Evolutionary conservation across 1,139 yeast species (phyloP).

Genomic region (Arxiozyma slooffiae): DNA sequence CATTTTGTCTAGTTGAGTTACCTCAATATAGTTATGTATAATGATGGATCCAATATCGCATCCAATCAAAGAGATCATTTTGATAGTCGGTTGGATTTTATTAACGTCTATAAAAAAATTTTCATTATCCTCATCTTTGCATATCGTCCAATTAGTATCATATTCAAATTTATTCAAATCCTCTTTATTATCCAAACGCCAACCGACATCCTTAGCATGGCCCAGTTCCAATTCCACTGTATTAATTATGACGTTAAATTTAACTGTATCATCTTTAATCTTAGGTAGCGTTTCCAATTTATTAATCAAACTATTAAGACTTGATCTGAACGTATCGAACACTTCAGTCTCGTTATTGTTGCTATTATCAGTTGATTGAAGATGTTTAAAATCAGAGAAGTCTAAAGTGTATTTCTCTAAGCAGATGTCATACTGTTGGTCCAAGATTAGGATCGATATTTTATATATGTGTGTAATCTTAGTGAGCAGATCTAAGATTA

Average conservation of each 20-base stretch:
- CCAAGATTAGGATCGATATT: conserved; percentile 19
- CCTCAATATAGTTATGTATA: conserved; percentile 22
- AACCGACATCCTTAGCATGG: conserved; percentile 11
- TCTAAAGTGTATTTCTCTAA: conserved; percentile 27
- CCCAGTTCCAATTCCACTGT: conserved; percentile 24
- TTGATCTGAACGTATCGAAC: conserved; percentile 26
- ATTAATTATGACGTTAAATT: conserved; percentile 25
- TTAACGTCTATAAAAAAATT: conserved; percentile 8
- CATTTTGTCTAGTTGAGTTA: conserved; percentile 5
- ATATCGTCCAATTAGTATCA: conserved; percentile 26
- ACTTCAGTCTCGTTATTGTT: conserved; percentile 17
- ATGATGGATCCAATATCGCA: conserved; percentile 26
- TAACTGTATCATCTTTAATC: conserved; percentile 22
- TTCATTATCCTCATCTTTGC: conserved; percentile 15
- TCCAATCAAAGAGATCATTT: conserved; percentile 25
- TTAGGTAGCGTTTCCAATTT: conserved; percentile 19
- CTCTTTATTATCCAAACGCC: conserved; percentile 9
- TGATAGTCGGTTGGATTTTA: conserved; percentile 15
- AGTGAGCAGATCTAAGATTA: conserved; percentile 20
- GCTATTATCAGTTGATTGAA: neutral
- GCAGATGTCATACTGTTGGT: conserved; percentile 16
- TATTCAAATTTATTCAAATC: conserved; percentile 19
- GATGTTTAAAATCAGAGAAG: conserved; percentile 26
- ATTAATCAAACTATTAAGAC: conserved; percentile 22
- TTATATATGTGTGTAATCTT: conserved; percentile 21